A percentile compares a stretch with the other conserved stretches of the same genome.
These are phyloP conservation scores for Asclepias syriaca DNA, from an alignment of 257 asterid species.

Conservation along the genomic window DNA sequence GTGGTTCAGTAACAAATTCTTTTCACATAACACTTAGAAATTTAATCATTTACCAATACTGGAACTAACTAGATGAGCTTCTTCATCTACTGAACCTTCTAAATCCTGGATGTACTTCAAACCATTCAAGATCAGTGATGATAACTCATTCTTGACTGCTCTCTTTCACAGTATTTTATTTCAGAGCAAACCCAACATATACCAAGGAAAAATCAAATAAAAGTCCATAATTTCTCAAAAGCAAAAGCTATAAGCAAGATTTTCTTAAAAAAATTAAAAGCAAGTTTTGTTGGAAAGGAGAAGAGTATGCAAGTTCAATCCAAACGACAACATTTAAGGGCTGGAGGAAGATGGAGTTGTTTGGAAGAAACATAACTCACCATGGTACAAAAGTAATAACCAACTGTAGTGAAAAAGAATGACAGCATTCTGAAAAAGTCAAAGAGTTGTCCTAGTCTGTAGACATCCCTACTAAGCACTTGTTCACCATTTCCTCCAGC, in stretches of 20 bases:
- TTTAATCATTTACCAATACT: too few relatives aligned
- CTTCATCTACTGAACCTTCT: neutral
- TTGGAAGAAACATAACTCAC: constrained; percentile 34
- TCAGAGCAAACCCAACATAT: neutral
- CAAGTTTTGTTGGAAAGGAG: neutral
- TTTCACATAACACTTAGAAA: too few relatives aligned
- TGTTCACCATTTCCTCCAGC: constrained; percentile 99
- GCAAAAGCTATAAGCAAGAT: neutral
- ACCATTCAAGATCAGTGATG: neutral
- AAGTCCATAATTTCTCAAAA: neutral
- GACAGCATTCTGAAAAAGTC: constrained; percentile 97
- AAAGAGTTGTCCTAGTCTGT: constrained; percentile 96
- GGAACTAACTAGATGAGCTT: neutral
- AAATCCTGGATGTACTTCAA: neutral
- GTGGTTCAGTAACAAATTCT: neutral
- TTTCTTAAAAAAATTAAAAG: neutral
- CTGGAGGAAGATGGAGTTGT: neutral
- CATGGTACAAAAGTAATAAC: constrained; percentile 96
- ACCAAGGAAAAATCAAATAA: neutral
- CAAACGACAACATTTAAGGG: too few relatives aligned
- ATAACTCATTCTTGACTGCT: neutral
- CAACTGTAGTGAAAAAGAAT: constrained; percentile 95
- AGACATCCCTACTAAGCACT: constrained; percentile 94
- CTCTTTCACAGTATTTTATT: neutral
- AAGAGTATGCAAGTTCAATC: neutral